Evolutionary conservation across 129 eudicot species (phyloP), one percentile per base, ranked within the genome.

Genomic region (Escallonia rubra): DNA sequence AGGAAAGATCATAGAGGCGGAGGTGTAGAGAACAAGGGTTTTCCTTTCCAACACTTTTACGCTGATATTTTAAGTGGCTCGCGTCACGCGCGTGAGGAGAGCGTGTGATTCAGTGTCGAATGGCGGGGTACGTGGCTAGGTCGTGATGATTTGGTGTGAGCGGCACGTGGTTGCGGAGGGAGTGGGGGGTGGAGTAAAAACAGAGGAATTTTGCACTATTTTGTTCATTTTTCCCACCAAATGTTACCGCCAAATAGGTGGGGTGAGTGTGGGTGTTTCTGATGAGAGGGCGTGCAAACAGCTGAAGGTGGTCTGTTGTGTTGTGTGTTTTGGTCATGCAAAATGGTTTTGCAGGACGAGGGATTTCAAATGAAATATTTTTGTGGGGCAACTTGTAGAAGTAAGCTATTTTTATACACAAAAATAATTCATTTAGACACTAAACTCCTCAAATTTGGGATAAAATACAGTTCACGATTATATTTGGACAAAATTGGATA

Each of bases 221-320:
- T 76, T 7, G 41, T 68, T 71, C 71, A 43, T 23, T 61, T 74
- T 76, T 75, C 85, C 85, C 88, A 80, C 83, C 86, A 73, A 82
- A 80, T 78, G 82, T 86, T 86, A 78, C 86, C 89, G 89, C 89
- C 94, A 86, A 86, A 80, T 76, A 70, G 66, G 43, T 67, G 57
- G 23, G 57, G 12, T 12, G 14, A 4, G 14, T 54, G 23, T 52
- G 59, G 0, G 13, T 54, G 13, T 14, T 12, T 2, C 7, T 13
- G 59, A 54, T 6, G 6, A 54, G 14, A 54, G n/a, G 23, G 7
- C 5, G 38, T 54, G 16, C 14, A 54, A 50, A 4, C 3, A 6
- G 10, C 3, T 6, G 12, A 50, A 50, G 55, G 10, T 8, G 12
- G 54, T n/a, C 8, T 47, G 51, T 6, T 5, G 10, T 47, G 51